Percentiles rank a stretch among this genome's conserved stretches.
Evolutionary conservation across 345 rosid genomes (phyloP).

Genomic region (Aquilaria sinensis): DNA sequence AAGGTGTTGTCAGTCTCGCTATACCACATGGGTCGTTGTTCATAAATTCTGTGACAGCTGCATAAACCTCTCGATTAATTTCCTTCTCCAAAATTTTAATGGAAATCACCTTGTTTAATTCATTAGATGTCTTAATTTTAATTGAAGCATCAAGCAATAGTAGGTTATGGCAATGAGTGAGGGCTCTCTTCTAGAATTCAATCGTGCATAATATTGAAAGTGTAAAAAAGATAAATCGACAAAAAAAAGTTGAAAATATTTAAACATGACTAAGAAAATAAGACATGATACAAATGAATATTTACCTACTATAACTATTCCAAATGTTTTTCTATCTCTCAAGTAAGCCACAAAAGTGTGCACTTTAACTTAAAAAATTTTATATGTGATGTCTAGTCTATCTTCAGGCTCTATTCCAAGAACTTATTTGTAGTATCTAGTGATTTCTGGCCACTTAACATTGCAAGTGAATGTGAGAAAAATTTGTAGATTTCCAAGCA

Average conservation of each 20-base stretch:
- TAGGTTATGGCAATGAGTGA: background rate
- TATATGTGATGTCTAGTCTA: background rate
- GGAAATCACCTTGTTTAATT: background rate
- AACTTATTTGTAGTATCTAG: background rate
- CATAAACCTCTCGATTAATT: background rate
- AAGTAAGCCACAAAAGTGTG: background rate
- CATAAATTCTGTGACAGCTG: background rate
- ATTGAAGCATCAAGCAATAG: background rate
- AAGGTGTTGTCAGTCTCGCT: background rate
- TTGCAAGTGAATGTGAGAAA: background rate
- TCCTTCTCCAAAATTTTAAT: background rate
- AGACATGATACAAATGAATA: background rate
- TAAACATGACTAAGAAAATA: background rate
- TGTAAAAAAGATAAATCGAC: background rate
- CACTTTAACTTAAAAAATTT: background rate
- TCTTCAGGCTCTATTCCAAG: background rate
- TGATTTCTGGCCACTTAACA: background rate
- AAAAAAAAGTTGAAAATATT: background rate
- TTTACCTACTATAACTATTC: background rate
- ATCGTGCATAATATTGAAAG: background rate
- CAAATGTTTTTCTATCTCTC: background rate
- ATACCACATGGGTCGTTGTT: conserved; percentile 7
- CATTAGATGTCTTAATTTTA: background rate
- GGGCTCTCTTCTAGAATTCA: background rate
- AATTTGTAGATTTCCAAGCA: background rate